Conservation (phyloP, 2,329 filamentous ascomycete genomes). For the Colletotrichum chlorophyti region DNA sequence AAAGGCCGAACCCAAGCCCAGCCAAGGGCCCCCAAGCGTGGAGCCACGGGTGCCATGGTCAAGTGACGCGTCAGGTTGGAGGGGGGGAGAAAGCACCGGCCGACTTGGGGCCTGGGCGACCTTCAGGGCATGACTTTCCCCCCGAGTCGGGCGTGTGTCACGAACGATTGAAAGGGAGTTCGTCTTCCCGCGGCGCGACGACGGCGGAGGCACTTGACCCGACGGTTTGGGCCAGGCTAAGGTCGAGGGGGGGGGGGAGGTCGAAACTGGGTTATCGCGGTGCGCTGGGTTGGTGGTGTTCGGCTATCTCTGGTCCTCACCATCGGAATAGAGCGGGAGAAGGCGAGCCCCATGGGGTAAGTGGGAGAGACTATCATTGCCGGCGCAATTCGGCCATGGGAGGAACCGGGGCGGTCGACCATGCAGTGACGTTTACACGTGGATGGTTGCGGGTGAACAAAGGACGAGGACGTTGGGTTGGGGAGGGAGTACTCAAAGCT, state of each 20-base stretch:
- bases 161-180: not conserved
- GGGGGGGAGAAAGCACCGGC: not conserved
- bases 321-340: constrained; percentile 27
- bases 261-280: constrained; percentile 23
- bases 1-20: not conserved
- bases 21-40: constrained; percentile 5
- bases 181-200: not conserved
- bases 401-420: constrained; percentile 17
- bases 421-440: constrained; percentile 11
- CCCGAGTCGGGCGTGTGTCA: no score
- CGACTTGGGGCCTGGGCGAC: constrained; percentile 12
- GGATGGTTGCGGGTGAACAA: not conserved
- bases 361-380: constrained; percentile 17
- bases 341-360: constrained; percentile 23
- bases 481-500: not conserved
- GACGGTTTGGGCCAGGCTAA: no score
- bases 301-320: constrained; percentile 12
- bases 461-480: no score
- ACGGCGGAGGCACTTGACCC: not conserved
- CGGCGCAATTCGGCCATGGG: constrained; percentile 4
- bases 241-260: not conserved
- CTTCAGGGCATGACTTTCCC: not conserved
- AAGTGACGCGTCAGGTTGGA: constrained; percentile 13
- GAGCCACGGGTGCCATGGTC: no score
- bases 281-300: not conserved